phyloP scores from a whole-genome alignment of 2,329 filamentous ascomycete species.

The Metarhizium brunneum region DNA sequence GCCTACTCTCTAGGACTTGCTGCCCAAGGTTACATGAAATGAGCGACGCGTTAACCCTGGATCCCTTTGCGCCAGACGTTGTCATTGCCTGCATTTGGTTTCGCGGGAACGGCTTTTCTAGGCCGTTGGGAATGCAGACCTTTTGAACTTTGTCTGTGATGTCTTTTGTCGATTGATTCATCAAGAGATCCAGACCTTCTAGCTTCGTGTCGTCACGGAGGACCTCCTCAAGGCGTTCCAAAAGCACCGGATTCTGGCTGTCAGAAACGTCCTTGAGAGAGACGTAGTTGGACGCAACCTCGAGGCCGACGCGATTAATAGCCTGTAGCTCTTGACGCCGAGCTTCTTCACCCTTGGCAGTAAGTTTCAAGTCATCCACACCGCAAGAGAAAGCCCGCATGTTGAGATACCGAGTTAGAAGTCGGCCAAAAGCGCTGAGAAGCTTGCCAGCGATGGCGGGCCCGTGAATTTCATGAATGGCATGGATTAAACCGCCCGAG shows the following conservation, averaged over 20 bases:
- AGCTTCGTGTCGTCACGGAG: conserved; percentile 87
- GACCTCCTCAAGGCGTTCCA: conserved; percentile 76
- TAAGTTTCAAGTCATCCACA: conserved; percentile 89
- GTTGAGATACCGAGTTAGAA: conserved; percentile 81
- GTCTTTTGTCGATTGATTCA: conserved; percentile 58
- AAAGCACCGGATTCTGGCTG: conserved; percentile 61
- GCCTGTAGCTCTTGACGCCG: conserved; percentile 60
- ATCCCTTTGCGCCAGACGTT: conserved; percentile 89
- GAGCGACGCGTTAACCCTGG: conserved; percentile 85
- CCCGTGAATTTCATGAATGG: conserved; percentile 88
- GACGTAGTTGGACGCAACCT: conserved; percentile 82
- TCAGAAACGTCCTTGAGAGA: conserved; percentile 60
- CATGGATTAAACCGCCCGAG: conserved; percentile 79
- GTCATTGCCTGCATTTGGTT: conserved; percentile 99
- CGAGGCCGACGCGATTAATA: conserved; percentile 61
- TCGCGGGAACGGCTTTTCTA: conserved; percentile 86
- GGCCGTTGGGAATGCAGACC: conserved; percentile 68
- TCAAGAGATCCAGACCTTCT: conserved; percentile 77
- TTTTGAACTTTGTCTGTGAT: conserved; percentile 73
- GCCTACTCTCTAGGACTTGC: conserved; percentile 87
- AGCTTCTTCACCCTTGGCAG: conserved; percentile 62
- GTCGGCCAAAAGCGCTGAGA: conserved; percentile 78
- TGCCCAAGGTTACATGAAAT: conserved; percentile 98
- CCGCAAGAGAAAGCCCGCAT: conserved; percentile 96
- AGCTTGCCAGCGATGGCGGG: conserved; percentile 78